Percentiles rank a stretch among this genome's conserved stretches.
Conservation (phyloP, 1,284 basidiomycete species). For the Sporisorium sorghi region DNA sequence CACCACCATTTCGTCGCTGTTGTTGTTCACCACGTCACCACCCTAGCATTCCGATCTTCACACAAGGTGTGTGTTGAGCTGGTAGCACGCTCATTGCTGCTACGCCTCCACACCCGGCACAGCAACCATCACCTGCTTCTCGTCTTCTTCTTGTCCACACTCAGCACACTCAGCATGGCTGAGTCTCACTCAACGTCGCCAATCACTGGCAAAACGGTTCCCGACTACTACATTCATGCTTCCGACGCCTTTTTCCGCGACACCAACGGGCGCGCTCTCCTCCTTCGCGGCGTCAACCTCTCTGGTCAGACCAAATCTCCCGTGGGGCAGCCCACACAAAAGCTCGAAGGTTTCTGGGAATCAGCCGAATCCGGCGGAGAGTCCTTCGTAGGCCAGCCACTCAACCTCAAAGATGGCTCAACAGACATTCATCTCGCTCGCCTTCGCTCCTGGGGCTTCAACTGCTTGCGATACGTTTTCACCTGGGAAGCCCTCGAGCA, state of each 20-base stretch:
- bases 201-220: conserved; percentile 40
- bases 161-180: conserved; percentile 30
- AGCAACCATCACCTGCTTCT: no score
- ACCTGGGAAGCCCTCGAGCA: conserved; percentile 96
- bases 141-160: no score
- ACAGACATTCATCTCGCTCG: conserved; percentile 89
- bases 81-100: neutral
- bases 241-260: conserved; percentile 79
- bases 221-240: conserved; percentile 57
- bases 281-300: conserved; percentile 92
- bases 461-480: conserved; percentile 88
- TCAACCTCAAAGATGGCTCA: conserved; percentile 81
- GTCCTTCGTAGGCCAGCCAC: conserved; percentile 80
- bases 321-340: conserved; percentile 75
- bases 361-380: conserved; percentile 79
- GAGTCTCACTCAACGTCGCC: conserved; percentile 21
- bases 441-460: conserved; percentile 92
- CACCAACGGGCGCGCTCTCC: conserved; percentile 81
- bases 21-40: neutral
- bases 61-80: neutral
- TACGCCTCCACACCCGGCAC: conserved; percentile 4
- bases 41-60: neutral
- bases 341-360: conserved; percentile 87
- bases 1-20: neutral
- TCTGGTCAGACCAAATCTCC: conserved; percentile 89